Percentiles rank a stretch among this genome's conserved stretches.
These are phyloP conservation scores for Pisolithus orientalis DNA, from an alignment of 768 basidiomycete species.

Conservation along the genomic window DNA sequence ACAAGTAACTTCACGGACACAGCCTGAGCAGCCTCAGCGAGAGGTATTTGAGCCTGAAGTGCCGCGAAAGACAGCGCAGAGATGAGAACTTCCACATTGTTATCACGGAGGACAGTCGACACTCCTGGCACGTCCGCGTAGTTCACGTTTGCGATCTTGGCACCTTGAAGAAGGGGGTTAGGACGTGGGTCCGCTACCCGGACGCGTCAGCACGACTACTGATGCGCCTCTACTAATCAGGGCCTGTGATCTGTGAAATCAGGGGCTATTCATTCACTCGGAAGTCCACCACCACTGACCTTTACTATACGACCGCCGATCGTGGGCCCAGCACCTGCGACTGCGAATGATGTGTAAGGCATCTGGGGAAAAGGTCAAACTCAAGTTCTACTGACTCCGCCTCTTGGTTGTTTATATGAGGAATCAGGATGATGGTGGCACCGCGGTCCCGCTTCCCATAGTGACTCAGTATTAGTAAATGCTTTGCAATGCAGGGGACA, in stretches of 20 bases:
- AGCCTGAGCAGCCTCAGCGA: conserved; percentile 31
- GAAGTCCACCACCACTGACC: conserved; percentile 5
- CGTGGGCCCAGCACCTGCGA: conserved; percentile 30
- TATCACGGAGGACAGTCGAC: conserved; percentile 20
- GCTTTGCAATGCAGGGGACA: too few relatives aligned
- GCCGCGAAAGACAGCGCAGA: conserved; percentile 28
- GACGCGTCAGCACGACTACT: conserved; percentile 20
- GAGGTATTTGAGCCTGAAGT: conserved; percentile 16
- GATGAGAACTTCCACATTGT: conserved; percentile 30
- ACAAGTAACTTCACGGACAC: conserved; percentile 34
- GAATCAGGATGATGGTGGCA: too few relatives aligned
- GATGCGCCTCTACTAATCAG: conserved; percentile 15
- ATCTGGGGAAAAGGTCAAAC: conserved; percentile 3
- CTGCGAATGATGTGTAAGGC: conserved; percentile 31
- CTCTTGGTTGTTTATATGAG: too few relatives aligned
- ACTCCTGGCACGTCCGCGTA: conserved; percentile 20
- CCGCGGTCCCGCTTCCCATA: too few relatives aligned
- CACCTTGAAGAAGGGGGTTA: conserved; percentile 19
- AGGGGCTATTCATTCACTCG: not conserved
- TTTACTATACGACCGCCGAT: conserved; percentile 29
- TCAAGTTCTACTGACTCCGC: too few relatives aligned
- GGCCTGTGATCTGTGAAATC: conserved; percentile 10
- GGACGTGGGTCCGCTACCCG: conserved; percentile 15
- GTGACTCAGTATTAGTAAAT: too few relatives aligned
- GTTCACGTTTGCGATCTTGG: conserved; percentile 23